Evolutionary conservation across 2,329 filamentous ascomycete species (phyloP), one percentile per base, ranked within the genome.

Genomic region (Phaeoacremonium minimum): DNA sequence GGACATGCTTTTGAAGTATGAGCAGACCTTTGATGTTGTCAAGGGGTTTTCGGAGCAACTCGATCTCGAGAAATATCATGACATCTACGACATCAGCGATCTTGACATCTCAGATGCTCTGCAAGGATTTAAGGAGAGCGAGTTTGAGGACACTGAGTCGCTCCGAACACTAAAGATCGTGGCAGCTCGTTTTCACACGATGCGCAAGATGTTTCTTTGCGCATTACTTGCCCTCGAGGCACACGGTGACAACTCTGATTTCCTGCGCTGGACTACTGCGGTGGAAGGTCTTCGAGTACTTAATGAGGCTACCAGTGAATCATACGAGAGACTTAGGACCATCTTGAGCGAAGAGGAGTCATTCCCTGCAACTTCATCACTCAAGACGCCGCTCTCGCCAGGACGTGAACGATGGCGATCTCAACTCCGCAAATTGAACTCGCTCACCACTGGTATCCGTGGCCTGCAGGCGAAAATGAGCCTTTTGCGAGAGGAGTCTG

Each of bases 401-500:
- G 77, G 77, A n/a, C 83, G 83, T 36, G 89, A 96, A 53, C 80
- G 87, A 42, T 83, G 91, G 69, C 84, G 90, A 38, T 83, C 85
- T 37, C 91, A 95, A 57, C 76, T 96, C 40, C 83, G 88, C 42
- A 91, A 95, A 55, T 77, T 98, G 29, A 88, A 87, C 52, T 86
- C 85, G 1, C 72, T 98, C 20, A 95, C 89, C 1, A 87, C 89
- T 37, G 90, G 89, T 13, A 95, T 97, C 43, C 83, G 90, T 18
- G 87, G 87, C 9, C 72, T 98, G 33, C 91, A 97, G 61, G 93
- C 93, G 22, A 98, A 97, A 60, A 80, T 98, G 67, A 89, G 94
- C 42, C 72, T 98, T 7, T 66, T 97, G 37, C 81, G 88, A 33
- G 93, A 98, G 58, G 89, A 96, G 58, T 94, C 89, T 0, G 87